A percentile compares a stretch with the other conserved stretches of the same genome.
phyloP scores from a whole-genome alignment of 495 filamentous ascomycete genomes.

The Penicillium goetzii region DNA sequence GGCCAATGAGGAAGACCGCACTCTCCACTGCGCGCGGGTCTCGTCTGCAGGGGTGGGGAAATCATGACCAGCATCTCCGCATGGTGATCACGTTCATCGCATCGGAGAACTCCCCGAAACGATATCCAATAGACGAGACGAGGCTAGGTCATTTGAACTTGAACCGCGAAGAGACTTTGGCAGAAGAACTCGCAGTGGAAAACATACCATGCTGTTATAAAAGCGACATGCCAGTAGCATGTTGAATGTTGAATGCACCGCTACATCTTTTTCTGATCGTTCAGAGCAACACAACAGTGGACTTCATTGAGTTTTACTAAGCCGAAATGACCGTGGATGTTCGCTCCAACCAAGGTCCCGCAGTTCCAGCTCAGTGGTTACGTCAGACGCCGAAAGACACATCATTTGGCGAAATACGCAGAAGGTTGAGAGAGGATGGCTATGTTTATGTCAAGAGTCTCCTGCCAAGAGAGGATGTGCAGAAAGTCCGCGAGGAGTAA shows the following conservation, averaged over 20 bases:
- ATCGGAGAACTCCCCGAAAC: neutral
- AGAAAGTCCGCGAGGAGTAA: constrained; percentile 6
- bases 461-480: constrained; percentile 1
- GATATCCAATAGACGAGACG: neutral
- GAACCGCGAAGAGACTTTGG: neutral
- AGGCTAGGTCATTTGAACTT: neutral
- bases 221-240: neutral
- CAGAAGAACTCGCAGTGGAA: neutral
- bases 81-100: neutral
- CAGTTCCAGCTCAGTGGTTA: neutral
- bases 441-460: neutral
- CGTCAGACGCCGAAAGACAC: neutral
- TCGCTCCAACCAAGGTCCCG: constrained; percentile 3
- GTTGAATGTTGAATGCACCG: neutral
- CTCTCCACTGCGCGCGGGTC: neutral
- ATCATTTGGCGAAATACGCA: neutral
- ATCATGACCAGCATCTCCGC: neutral
- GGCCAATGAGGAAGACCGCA: neutral
- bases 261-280: neutral
- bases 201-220: neutral
- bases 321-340: neutral
- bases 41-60: neutral
- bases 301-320: neutral
- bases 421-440: neutral
- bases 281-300: too few relatives aligned